Percentiles rank a stretch among this genome's conserved stretches.
Conservation (phyloP, 2,329 filamentous ascomycete genomes). For the Microcera coccophila region DNA sequence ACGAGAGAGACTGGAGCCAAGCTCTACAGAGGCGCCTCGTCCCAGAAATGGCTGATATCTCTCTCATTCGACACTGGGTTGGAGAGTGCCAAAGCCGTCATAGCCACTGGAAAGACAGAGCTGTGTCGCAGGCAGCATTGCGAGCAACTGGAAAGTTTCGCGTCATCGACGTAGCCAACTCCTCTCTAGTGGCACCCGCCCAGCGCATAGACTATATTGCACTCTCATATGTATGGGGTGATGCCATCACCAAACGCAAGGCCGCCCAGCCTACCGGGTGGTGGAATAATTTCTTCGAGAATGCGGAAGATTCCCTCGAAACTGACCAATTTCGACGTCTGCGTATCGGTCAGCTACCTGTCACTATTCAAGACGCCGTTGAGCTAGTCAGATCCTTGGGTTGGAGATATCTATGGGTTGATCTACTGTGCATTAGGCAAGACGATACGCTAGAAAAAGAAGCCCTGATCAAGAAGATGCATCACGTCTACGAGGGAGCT, state of each 20-base stretch:
- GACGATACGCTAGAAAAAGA: background rate
- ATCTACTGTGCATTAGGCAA: background rate
- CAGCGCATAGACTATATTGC: background rate
- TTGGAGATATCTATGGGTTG: background rate
- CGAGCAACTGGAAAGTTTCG: too few species aligned
- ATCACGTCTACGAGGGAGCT: background rate
- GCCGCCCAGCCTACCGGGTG: background rate
- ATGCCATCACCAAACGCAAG: background rate
- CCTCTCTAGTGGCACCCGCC: background rate
- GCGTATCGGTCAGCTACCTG: too few species aligned
- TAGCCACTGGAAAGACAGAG: background rate
- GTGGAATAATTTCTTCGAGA: background rate
- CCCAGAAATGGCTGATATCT: too few species aligned
- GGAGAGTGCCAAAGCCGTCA: background rate
- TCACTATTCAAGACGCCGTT: background rate
- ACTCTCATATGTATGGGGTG: background rate
- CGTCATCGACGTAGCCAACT: background rate
- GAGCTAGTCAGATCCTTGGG: background rate
- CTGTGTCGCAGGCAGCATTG: background rate
- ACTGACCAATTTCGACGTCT: too few species aligned
- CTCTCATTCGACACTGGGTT: background rate
- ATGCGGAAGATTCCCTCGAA: background rate
- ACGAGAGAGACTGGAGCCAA: too few species aligned
- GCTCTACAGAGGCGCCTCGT: too few species aligned
- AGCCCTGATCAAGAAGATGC: background rate